Base-by-base conservation (phyloP, 805 yeast species). In the Starmera pachycereana region DNA sequence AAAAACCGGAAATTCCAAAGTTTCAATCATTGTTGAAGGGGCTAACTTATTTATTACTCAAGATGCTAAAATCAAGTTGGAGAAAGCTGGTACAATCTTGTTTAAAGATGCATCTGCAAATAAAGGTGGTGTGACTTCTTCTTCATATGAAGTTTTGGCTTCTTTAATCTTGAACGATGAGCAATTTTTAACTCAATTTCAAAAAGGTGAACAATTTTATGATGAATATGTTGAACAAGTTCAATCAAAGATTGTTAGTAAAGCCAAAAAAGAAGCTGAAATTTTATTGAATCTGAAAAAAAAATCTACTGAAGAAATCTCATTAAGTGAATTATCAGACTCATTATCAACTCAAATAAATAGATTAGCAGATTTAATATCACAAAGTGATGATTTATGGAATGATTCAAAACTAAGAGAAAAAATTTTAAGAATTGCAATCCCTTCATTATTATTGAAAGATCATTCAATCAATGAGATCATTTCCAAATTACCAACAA, bases 41-140 rank as follows among this genome's bases (percentile, higher is more conserved):
- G 98, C 98, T 41, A 92, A 90, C 62, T 71, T 90, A 61, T 92
- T 90, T 65, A 81, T 90, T 46, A 87, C 97, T 2, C 97, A 92
- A 66, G 76, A 87, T 32, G 97, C 97, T 38, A 92, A 90, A 68
- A 63, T 90, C 29, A 74, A 76, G 37, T 70, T 90, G 41, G 98
- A 92, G 65, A 67, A 72, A 35, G 92, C 95, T 29, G 97, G 97
- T 32, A 78, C 86, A 39, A 61, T 88, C 39, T 71, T 92, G 39
- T 85, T 86, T 66, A 92, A 92, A 63, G 98, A 90, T 68, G 96
- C 97, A 12, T 85, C 96, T 11, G 88, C 97, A 35, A 90, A 90
- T 66, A 90, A 90, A 66, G 98, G 98, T 56, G 98, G 98, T 66
- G 98, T 90, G 39, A 90, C 98, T 2, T 89, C 97, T 2, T 88